phyloP scores from a whole-genome alignment of 805 yeast genomes.

The Lachancea sp. region DNA sequence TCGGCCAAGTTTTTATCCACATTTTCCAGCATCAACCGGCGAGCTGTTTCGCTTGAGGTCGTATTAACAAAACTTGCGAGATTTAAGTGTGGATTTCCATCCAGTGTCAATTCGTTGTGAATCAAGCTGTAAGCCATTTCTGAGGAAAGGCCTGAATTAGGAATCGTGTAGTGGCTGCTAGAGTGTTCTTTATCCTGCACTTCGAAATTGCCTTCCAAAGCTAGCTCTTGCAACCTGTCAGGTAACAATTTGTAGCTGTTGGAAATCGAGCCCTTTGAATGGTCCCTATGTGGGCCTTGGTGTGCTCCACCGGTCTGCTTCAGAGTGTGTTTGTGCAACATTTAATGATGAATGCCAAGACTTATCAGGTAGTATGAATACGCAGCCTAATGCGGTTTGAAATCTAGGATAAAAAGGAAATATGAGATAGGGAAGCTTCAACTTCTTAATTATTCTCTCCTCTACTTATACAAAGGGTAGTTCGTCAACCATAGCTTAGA shows the following conservation, averaged over 20 bases:
- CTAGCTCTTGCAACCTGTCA: conserved; percentile 7
- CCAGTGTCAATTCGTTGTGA: conserved; percentile 68
- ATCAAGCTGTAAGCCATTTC: conserved; percentile 55
- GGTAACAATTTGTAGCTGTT: conserved; percentile 9
- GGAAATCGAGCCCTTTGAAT: not conserved
- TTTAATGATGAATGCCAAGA: conserved; percentile 13
- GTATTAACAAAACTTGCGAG: conserved; percentile 89
- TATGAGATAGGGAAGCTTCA: no score
- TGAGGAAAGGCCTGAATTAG: conserved; percentile 47
- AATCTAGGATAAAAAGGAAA: no score
- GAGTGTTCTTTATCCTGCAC: not conserved
- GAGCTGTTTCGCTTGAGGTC: conserved; percentile 46
- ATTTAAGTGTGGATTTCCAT: conserved; percentile 78
- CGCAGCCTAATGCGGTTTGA: not conserved
- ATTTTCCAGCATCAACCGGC: conserved; percentile 57
- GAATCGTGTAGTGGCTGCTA: conserved; percentile 49
- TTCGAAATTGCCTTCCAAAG: conserved; percentile 5
- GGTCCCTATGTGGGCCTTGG: not conserved
- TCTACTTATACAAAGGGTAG: no score
- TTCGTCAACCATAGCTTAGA: no score
- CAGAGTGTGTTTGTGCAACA: conserved; percentile 12
- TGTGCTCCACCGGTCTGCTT: not conserved
- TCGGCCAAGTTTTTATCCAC: conserved; percentile 85
- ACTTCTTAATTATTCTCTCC: no score
- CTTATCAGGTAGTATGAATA: not conserved